A percentile compares a stretch with the other conserved stretches of the same genome.
Evolutionary conservation across 352 stramenopile genomes (phyloP).

Genomic region (Halophytophthora polymorphica): DNA sequence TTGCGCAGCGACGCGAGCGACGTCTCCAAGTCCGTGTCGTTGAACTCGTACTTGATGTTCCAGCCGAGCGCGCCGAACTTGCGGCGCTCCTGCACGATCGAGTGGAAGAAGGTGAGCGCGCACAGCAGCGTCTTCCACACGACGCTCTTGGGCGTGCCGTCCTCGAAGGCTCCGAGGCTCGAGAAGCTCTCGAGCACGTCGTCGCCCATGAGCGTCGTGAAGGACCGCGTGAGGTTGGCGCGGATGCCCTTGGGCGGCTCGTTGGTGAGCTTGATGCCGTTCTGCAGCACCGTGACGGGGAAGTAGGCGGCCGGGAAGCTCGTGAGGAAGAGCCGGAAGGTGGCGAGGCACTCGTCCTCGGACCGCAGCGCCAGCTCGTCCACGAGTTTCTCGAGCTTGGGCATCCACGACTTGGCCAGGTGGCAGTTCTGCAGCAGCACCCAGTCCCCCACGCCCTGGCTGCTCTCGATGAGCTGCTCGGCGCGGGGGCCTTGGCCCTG

Average conservation of each 20-base stretch:
- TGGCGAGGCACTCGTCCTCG: conserved; percentile 48
- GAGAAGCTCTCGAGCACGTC: conserved; percentile 64
- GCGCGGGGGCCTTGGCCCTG: conserved; percentile 91
- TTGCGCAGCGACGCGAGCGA: conserved; percentile 87
- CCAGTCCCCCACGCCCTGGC: conserved; percentile 87
- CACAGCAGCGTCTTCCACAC: conserved; percentile 91
- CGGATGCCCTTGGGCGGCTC: conserved; percentile 91
- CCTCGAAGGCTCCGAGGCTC: conserved; percentile 52
- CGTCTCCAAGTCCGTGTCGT: conserved; percentile 94
- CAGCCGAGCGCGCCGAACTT: conserved; percentile 94
- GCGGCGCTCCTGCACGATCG: conserved; percentile 91
- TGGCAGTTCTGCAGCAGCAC: conserved; percentile 95
- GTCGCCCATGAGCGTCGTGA: conserved; percentile 83
- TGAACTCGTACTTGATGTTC: conserved; percentile 97
- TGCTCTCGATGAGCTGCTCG: conserved; percentile 87
- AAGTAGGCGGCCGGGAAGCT: conserved; percentile 92
- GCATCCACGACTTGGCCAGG: conserved; percentile 94
- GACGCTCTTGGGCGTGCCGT: conserved; percentile 50
- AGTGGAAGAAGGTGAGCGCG: conserved; percentile 92
- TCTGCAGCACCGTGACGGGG: conserved; percentile 90
- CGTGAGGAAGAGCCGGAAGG: conserved; percentile 91
- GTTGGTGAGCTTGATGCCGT: conserved; percentile 93
- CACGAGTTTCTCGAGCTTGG: conserved; percentile 89
- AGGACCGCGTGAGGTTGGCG: conserved; percentile 87
- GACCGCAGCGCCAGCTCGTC: conserved; percentile 74